These are phyloP conservation scores for Hortaea werneckii DNA, from an alignment of 2,329 filamentous ascomycete genomes.

Conservation along the genomic window DNA sequence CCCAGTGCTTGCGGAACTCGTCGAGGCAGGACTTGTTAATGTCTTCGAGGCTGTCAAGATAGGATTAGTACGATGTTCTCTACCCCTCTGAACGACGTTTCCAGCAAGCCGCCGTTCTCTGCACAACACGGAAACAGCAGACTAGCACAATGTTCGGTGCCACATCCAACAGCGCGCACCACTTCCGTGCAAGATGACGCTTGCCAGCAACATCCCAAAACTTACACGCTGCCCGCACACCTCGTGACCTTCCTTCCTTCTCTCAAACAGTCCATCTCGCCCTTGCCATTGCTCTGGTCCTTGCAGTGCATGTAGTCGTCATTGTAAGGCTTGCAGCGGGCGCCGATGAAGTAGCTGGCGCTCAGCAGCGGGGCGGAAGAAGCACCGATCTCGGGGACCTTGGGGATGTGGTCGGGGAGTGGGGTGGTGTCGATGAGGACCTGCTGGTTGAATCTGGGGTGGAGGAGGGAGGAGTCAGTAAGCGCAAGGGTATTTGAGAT, in stretches of 20 bases:
- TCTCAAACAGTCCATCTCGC: conserved; percentile 90
- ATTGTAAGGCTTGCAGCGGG: conserved; percentile 88
- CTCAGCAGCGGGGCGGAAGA: conserved; percentile 87
- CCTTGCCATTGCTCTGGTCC: conserved; percentile 79
- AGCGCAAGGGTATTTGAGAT: not conserved
- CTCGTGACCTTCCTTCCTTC: conserved; percentile 93
- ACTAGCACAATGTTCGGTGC: no score
- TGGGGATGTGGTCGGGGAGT: conserved; percentile 81
- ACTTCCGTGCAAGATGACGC: no score
- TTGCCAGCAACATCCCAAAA: conserved; percentile 21
- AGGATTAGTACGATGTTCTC: no score
- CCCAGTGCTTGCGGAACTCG: conserved; percentile 88
- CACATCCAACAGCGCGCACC: no score
- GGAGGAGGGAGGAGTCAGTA: no score
- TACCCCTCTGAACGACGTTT: no score
- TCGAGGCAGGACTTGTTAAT: conserved; percentile 90
- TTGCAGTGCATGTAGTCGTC: conserved; percentile 99
- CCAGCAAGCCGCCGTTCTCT: no score
- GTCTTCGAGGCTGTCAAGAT: conserved; percentile 62
- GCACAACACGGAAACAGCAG: no score
- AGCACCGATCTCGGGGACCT: conserved; percentile 85
- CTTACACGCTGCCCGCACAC: conserved; percentile 92
- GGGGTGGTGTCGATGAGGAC: conserved; percentile 92
- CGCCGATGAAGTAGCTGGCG: conserved; percentile 93
- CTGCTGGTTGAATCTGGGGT: conserved; percentile 77